Evolutionary conservation across 1,284 basidiomycete genomes (phyloP).

Genomic region (Sanguinoderma infundibulare): DNA sequence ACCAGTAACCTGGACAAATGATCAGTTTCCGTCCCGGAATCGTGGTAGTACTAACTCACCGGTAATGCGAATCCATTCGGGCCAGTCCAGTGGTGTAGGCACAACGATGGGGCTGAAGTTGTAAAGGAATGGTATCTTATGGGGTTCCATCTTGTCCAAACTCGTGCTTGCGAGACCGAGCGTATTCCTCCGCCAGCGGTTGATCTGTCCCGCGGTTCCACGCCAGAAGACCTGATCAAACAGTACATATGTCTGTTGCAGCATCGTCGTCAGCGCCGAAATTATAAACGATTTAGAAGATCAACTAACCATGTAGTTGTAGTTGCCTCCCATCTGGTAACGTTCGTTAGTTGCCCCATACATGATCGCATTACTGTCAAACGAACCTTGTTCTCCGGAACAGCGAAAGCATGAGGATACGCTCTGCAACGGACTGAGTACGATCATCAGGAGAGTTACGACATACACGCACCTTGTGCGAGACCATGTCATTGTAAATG

Average conservation of each 20-base stretch:
- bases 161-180: conserved; percentile 83
- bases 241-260: conserved; percentile 78
- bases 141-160: conserved; percentile 92
- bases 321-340: conserved; percentile 87
- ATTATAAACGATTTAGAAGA: too few species aligned
- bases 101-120: conserved; percentile 93
- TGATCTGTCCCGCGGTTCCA: conserved; percentile 92
- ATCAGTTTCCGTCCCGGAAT: background rate
- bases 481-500: conserved; percentile 89
- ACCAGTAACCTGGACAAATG: conserved; percentile 81
- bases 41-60: conserved; percentile 46
- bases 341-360: conserved; percentile 30
- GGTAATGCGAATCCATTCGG: conserved; percentile 96
- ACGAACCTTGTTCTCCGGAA: conserved; percentile 84
- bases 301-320: conserved; percentile 90
- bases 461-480: conserved; percentile 58
- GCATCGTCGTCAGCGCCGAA: too few species aligned
- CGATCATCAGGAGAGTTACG: conserved; percentile 2
- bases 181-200: conserved; percentile 86
- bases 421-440: conserved; percentile 52
- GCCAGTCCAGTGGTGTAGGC: conserved; percentile 94
- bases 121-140: conserved; percentile 97
- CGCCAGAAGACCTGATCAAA: conserved; percentile 99
- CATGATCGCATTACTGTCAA: background rate
- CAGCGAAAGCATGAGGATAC: conserved; percentile 98